Evolutionary conservation across 495 filamentous ascomycete species (phyloP), one percentile per base, ranked within the genome.

Genomic region (Talaromyces liani): DNA sequence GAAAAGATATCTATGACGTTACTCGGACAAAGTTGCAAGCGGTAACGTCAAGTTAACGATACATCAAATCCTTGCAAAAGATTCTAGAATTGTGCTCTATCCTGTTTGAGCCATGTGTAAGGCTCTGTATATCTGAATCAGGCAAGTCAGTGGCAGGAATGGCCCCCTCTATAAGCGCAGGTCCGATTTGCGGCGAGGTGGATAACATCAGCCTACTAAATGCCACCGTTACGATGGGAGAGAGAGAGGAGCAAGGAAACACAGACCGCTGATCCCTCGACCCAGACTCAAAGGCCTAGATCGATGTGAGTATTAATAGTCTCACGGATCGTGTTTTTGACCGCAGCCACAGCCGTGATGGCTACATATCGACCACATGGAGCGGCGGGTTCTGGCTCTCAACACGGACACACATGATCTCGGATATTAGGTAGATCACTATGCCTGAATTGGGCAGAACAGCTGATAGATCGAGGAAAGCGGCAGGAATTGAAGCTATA

Each of bases 1-100:
- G 60, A 29, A 34, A 54, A 62, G 22, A 34, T 9, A 39, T 62
- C n/a, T 22, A 62, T 62, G 60, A 62, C 60, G 60, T 62, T 53
- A 22, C 16, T 24, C 4, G 4, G 10, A 29, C 47, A 25, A 54
- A 14, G 45, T 62, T 62, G 60, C 60, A 62, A 62, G 60, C 60
- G 60, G 60, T 54, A 62, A 54, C 18, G n/a, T 34, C 41, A 22
- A 54, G 41, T 58, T 31, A 51, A 45, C 9, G 41, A 61, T 49
- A 20, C 59, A 61, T 61, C 59, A 61, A 45, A 27, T 24, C 34
- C 20, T 12, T 25, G 59, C 14, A 61, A 25, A 31, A 54, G 60
- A 47, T 62, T 62, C 60, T 62, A 62, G 60, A 62, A 53, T 34
- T 53, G 45, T 10, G 60, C 8, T 12, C n/a, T 62, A 31, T 54